A percentile compares a stretch with the other conserved stretches of the same genome.
Conservation (phyloP, 345 rosid genomes). For the Erodium maritimum region DNA sequence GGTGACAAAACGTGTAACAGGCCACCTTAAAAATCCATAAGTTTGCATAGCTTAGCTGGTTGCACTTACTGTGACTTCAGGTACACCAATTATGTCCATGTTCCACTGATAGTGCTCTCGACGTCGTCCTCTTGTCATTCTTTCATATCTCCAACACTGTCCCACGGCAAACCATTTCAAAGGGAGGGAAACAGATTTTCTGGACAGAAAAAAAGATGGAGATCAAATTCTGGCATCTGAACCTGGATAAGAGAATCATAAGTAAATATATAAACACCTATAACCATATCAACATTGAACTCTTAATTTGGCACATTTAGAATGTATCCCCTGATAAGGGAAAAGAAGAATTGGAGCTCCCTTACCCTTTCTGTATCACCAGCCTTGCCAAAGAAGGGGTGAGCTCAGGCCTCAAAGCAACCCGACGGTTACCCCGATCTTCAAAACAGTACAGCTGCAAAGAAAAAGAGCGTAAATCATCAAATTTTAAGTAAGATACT, state of each 20-base stretch:
- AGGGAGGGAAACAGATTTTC: conserved; percentile 83
- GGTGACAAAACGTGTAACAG: neutral
- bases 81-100: conserved; percentile 94
- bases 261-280: conserved; percentile 17
- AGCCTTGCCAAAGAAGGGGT: conserved; percentile 93
- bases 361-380: conserved; percentile 89
- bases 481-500: no score
- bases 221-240: conserved; percentile 56
- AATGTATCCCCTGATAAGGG: neutral
- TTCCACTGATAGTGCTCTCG: conserved; percentile 99
- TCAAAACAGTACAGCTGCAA: conserved; percentile 87
- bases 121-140: conserved; percentile 94
- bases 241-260: conserved; percentile 42
- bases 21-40: neutral
- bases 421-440: conserved; percentile 90
- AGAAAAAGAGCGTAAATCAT: neutral
- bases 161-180: conserved; percentile 96
- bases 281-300: conserved; percentile 1
- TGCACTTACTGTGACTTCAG: conserved; percentile 62
- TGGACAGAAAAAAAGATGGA: conserved; percentile 51
- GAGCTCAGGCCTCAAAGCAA: conserved; percentile 96
- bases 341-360: neutral
- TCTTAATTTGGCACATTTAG: neutral
- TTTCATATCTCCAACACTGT: conserved; percentile 95
- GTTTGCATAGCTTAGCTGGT: conserved; percentile 3